Conservation (phyloP, 805 yeast genomes). For the fission yeast (Schizosaccharomyces pombe) region ASM294v3 CU329670.1:1497501-1498000, state of each 20-base stretch:
- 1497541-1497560: conserved; percentile 34
- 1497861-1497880: conserved; percentile 15
- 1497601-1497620: conserved; percentile 34
- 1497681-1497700: conserved; percentile 19
- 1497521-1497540: conserved; percentile 37
- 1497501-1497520: conserved; percentile 29
- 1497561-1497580: conserved; percentile 50
- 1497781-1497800: conserved; percentile 36
- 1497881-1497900: conserved; percentile 38
- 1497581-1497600: conserved; percentile 43
- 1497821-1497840: conserved; percentile 29
- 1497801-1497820: conserved; percentile 31
- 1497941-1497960: conserved; percentile 33
- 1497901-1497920: conserved; percentile 29
- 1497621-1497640: conserved; percentile 53
- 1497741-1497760: conserved; percentile 32
- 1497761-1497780: conserved; percentile 40
- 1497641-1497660: conserved; percentile 33
- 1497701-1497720: conserved; percentile 33
- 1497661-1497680: conserved; percentile 37
- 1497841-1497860: conserved; percentile 15
- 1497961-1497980: conserved; percentile 26
- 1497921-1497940: conserved; percentile 46
- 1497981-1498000: conserved; percentile 24
- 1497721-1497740: conserved; percentile 36